A percentile compares a stretch with the other conserved stretches of the same genome.
Evolutionary conservation across 306 rosid genomes (phyloP).

Genomic region (Quercus berberidifolia): DNA sequence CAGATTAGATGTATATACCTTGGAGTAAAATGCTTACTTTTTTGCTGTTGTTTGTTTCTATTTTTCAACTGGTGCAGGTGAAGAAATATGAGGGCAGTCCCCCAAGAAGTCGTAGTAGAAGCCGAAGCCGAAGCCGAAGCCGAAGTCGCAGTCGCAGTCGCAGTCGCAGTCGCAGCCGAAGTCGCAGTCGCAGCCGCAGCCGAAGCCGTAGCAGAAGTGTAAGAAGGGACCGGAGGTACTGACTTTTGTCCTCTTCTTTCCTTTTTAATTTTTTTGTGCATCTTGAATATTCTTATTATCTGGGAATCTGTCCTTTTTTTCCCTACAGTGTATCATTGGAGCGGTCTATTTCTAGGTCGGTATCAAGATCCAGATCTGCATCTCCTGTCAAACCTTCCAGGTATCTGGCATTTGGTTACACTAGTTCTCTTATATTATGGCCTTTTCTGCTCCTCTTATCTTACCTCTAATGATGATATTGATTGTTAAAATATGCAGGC

Average conservation of each 20-base stretch:
- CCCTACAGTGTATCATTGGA: slow-evolving; percentile 67
- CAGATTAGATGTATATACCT: neutral
- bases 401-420: slow-evolving; percentile 29
- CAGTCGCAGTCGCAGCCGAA: slow-evolving; percentile 76
- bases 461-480: neutral
- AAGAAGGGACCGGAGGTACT: slow-evolving; percentile 64
- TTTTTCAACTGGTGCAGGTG: slow-evolving; percentile 47
- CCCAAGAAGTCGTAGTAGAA: slow-evolving; percentile 80
- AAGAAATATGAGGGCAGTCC: slow-evolving; percentile 71
- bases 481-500: slow-evolving; percentile 43
- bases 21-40: neutral
- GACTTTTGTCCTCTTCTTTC: neutral
- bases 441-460: neutral
- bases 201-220: slow-evolving; percentile 46
- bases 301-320: neutral
- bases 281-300: neutral
- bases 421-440: neutral
- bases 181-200: slow-evolving; percentile 72
- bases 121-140: slow-evolving; percentile 69
- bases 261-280: neutral
- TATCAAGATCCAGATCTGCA: slow-evolving; percentile 79
- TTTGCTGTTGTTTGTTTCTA: slow-evolving; percentile 10
- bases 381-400: slow-evolving; percentile 82
- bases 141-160: slow-evolving; percentile 41
- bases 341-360: slow-evolving; percentile 79